Percentiles rank a stretch among this genome's conserved stretches.
Evolutionary conservation across 306 rosid species (phyloP).

Genomic region (Citrullus amarus): DNA sequence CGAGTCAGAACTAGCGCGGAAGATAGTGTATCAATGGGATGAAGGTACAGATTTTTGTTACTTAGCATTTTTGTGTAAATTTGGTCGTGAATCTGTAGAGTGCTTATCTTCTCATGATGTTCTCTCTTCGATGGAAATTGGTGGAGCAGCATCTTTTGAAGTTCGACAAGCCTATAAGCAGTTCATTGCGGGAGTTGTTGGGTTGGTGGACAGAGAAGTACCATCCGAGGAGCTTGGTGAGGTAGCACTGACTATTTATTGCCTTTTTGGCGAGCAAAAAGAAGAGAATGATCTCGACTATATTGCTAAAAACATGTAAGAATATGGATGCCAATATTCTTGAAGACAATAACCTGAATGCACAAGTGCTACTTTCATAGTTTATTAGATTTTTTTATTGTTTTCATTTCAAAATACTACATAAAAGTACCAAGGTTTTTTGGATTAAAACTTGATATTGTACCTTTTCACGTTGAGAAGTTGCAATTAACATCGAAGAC

Average conservation of each 20-base stretch:
- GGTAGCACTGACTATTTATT: conserved; percentile 37
- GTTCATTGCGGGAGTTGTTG: conserved; percentile 69
- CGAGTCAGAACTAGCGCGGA: conserved; percentile 38
- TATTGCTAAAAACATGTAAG: conserved; percentile 18
- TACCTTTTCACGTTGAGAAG: neutral
- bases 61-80: neutral
- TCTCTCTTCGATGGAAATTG: neutral
- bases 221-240: conserved; percentile 77
- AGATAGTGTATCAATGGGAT: conserved; percentile 38
- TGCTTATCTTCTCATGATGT: neutral
- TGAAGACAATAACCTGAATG: neutral
- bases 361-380: neutral
- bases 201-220: conserved; percentile 70
- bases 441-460: neutral
- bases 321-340: neutral
- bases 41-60: conserved; percentile 22
- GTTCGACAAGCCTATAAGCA: conserved; percentile 44
- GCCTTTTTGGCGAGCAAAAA: conserved; percentile 19
- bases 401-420: neutral
- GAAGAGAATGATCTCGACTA: conserved; percentile 21
- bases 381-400: neutral
- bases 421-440: neutral
- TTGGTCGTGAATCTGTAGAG: neutral
- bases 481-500: neutral
- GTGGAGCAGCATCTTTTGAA: conserved; percentile 32